Conservation (phyloP, 1,284 basidiomycete genomes). For the Moesziomyces antarcticus region DNA sequence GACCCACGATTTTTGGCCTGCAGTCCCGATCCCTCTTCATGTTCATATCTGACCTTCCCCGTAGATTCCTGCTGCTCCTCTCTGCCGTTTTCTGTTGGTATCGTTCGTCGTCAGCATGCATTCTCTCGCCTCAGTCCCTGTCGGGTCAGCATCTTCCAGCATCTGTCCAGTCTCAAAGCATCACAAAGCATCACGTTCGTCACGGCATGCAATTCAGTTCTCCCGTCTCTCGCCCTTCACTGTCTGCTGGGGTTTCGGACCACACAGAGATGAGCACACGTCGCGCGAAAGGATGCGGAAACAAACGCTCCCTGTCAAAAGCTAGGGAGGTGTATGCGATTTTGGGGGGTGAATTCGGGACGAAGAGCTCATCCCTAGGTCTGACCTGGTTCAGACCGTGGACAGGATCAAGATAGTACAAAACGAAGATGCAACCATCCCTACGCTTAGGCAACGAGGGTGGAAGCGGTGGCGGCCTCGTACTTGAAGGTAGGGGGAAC, state of each 20-base stretch:
- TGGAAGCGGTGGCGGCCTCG: conserved; percentile 68
- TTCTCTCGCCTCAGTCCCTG: neutral
- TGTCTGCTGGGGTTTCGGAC: neutral
- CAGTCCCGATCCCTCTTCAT: neutral
- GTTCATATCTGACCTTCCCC: neutral
- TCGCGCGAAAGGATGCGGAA: neutral
- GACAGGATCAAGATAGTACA: conserved; percentile 15
- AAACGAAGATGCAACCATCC: neutral
- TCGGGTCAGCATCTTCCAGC: neutral
- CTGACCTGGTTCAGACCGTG: conserved; percentile 9
- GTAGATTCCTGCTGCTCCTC: neutral
- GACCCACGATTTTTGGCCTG: neutral
- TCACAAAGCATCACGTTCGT: neutral
- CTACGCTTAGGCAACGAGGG: conserved; percentile 65
- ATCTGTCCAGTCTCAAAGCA: conserved; percentile 1
- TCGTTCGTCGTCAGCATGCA: neutral
- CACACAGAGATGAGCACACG: neutral
- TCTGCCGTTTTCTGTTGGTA: neutral
- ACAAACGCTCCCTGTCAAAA: neutral
- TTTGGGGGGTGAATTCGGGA: neutral
- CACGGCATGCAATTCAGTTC: neutral
- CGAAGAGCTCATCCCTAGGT: neutral
- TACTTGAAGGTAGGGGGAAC: conserved; percentile 91
- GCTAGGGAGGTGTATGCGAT: neutral
- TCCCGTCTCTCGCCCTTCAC: neutral